Conservation (phyloP, 352 stramenopile species). For the Phytophthora tubulina region DNA sequence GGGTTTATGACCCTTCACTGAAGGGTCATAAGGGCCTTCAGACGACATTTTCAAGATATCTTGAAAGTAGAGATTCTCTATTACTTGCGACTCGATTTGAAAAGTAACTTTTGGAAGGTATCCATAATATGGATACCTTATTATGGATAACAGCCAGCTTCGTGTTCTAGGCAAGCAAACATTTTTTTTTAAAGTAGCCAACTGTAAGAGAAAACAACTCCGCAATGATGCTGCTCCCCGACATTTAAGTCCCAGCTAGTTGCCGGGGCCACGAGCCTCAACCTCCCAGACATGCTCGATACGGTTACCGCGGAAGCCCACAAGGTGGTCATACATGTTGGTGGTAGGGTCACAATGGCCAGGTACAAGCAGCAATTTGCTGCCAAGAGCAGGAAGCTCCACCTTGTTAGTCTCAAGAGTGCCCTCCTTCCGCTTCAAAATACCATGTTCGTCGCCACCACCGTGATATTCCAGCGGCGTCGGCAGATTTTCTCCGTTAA, state of each 20-base stretch:
- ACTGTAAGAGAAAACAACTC: too few relatives aligned
- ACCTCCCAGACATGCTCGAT: constrained; percentile 72
- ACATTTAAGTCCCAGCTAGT: constrained; percentile 33
- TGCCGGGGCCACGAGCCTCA: constrained; percentile 63
- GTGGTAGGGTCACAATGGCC: constrained; percentile 81
- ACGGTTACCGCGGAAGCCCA: constrained; percentile 59
- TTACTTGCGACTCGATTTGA: too few relatives aligned
- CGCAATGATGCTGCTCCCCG: too few relatives aligned
- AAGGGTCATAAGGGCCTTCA: too few relatives aligned
- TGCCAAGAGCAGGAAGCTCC: constrained; percentile 59
- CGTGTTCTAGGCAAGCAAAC: too few relatives aligned
- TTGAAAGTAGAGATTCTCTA: too few relatives aligned
- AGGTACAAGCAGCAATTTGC: constrained; percentile 68
- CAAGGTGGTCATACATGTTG: constrained; percentile 82
- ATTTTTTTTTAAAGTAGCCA: too few relatives aligned
- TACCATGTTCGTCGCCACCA: constrained; percentile 77
- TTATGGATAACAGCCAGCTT: too few relatives aligned
- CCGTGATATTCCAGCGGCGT: constrained; percentile 61
- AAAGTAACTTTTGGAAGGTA: too few relatives aligned
- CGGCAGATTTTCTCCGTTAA: constrained; percentile 48
- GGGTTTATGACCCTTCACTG: too few relatives aligned
- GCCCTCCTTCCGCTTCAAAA: constrained; percentile 46
- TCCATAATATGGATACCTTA: too few relatives aligned
- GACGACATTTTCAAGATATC: too few relatives aligned
- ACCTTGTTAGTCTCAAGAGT: constrained; percentile 22